Evolutionary conservation across 257 asterid genomes (phyloP).

Genomic region (Catharanthus roseus): DNA sequence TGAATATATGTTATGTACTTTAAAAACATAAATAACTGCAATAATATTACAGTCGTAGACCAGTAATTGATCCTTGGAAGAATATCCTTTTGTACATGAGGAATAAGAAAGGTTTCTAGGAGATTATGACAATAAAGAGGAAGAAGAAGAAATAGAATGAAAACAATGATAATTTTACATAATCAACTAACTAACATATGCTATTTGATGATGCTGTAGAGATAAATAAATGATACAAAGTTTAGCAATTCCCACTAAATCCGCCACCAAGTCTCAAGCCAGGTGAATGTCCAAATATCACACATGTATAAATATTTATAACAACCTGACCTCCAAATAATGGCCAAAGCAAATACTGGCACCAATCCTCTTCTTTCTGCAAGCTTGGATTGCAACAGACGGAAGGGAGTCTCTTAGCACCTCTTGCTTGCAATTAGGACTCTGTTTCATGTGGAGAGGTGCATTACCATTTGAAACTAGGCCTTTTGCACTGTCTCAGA

Average conservation of each 20-base stretch:
- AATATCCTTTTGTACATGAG: neutral
- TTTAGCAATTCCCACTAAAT: neutral
- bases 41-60: neutral
- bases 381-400: neutral
- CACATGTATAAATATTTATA: neutral
- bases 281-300: neutral
- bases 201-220: neutral
- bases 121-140: neutral
- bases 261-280: neutral
- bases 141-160: conserved; percentile 5
- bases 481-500: neutral
- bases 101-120: neutral
- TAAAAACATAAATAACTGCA: neutral
- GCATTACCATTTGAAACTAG: too few species aligned
- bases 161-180: conserved; percentile 2
- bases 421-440: neutral
- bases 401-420: neutral
- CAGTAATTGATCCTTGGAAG: neutral
- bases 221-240: neutral
- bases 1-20: neutral
- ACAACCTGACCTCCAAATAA: neutral
- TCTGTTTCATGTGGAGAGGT: neutral
- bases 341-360: neutral
- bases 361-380: neutral
- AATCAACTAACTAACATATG: neutral